Percentiles rank a stretch among this genome's conserved stretches.
These are phyloP conservation scores for Chlorella vulgaris DNA, from an alignment of 139 green algal species.

Conservation along the genomic window DNA sequence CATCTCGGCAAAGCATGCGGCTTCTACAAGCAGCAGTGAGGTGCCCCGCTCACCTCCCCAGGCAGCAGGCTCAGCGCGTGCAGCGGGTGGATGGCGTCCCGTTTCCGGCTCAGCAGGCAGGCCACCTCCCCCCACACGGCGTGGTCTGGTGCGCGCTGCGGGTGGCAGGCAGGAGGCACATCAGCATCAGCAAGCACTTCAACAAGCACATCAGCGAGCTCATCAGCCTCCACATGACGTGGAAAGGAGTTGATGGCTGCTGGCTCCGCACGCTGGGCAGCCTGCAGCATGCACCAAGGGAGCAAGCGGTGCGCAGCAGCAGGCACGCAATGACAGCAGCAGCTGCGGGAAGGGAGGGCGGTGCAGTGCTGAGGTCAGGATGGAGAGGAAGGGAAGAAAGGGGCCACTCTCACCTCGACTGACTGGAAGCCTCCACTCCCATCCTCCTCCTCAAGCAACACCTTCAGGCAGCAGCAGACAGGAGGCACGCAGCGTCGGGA, in stretches of 20 bases:
- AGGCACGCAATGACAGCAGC: too few relatives aligned
- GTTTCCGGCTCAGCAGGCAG: conserved; percentile 56
- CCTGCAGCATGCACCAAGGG: too few relatives aligned
- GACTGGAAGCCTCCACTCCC: background rate
- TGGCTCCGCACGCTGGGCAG: too few relatives aligned
- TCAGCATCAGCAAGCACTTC: background rate
- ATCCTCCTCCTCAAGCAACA: conserved; percentile 24
- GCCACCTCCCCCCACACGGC: conserved; percentile 54
- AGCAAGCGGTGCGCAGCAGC: too few relatives aligned
- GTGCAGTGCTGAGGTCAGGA: too few relatives aligned
- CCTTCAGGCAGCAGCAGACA: background rate
- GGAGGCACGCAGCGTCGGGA: background rate
- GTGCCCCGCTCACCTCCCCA: conserved; percentile 27
- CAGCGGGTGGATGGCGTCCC: conserved; percentile 49
- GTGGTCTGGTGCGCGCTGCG: conserved; percentile 27
- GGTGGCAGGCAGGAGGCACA: background rate
- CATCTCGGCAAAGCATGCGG: too few relatives aligned
- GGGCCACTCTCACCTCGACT: background rate
- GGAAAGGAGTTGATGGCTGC: too few relatives aligned
- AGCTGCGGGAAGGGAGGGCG: too few relatives aligned
- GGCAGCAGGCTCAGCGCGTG: conserved; percentile 71
- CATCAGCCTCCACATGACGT: too few relatives aligned
- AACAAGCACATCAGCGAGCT: too few relatives aligned
- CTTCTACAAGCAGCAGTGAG: too few relatives aligned
- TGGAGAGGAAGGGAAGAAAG: too few relatives aligned